Percentiles rank a stretch among this genome's conserved stretches.
These are phyloP conservation scores for Ascochyta clinopodiicola DNA, from an alignment of 2,329 filamentous ascomycete genomes.

Conservation along the genomic window DNA sequence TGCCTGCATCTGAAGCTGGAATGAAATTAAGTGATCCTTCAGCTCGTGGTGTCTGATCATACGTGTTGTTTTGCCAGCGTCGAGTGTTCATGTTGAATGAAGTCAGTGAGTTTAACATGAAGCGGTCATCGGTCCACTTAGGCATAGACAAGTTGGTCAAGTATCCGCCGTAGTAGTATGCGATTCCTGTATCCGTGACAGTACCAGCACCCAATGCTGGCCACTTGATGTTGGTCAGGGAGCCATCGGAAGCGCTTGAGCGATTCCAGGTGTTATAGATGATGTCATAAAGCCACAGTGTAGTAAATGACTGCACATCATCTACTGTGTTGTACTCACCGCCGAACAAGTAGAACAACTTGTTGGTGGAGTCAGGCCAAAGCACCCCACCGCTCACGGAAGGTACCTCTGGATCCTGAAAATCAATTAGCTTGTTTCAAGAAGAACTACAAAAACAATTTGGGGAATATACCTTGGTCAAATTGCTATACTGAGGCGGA, in stretches of 20 bases:
- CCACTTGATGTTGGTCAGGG: conserved; percentile 19
- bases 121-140: conserved; percentile 5
- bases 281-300: conserved; percentile 62
- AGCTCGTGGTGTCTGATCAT: conserved; percentile 58
- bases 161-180: conserved; percentile 68
- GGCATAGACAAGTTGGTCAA: conserved; percentile 58
- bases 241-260: conserved; percentile 44
- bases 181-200: conserved; percentile 34
- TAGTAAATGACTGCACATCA: conserved; percentile 43
- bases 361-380: conserved; percentile 66
- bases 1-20: conserved; percentile 62
- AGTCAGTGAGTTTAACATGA: conserved; percentile 57
- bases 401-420: conserved; percentile 59
- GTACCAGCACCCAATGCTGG: conserved; percentile 24
- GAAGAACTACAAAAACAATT: not conserved
- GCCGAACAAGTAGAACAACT: conserved; percentile 66
- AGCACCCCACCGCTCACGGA: conserved; percentile 54
- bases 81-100: conserved; percentile 58
- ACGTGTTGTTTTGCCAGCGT: conserved; percentile 58
- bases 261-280: conserved; percentile 60
- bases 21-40: conserved; percentile 65
- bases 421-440: not conserved
- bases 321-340: conserved; percentile 56
- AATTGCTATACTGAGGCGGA: too few relatives aligned
- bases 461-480: conserved; percentile 16